Conservation (phyloP, 2,329 filamentous ascomycete species). For the Grosmannia huntii region DNA sequence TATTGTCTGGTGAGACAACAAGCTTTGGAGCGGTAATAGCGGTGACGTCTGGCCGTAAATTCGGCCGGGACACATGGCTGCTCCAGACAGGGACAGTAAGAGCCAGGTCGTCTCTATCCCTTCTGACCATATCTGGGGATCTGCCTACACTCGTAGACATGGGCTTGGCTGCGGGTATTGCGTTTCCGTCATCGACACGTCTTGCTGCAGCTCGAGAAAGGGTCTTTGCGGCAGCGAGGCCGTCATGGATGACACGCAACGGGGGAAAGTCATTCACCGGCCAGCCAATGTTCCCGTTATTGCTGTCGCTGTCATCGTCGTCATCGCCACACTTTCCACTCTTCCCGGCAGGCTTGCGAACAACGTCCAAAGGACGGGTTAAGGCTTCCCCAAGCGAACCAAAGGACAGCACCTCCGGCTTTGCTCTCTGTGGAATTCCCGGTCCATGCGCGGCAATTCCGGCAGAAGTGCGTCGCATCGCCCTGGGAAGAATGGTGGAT, state of each 20-base stretch:
- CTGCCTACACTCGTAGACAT: neutral
- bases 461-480: neutral
- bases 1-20: neutral
- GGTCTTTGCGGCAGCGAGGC: neutral
- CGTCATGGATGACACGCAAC: neutral
- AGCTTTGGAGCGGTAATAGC: neutral
- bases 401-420: neutral
- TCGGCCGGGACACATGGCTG: neutral
- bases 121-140: neutral
- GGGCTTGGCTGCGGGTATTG: neutral
- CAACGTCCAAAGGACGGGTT: no score
- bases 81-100: neutral
- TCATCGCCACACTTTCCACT: neutral
- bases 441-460: neutral
- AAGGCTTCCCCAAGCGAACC: neutral
- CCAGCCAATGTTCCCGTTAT: neutral
- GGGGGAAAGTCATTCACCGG: neutral
- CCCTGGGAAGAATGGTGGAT: neutral
- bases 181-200: neutral
- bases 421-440: neutral
- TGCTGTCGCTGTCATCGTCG: neutral
- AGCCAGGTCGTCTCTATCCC: no score
- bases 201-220: neutral
- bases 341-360: no score
- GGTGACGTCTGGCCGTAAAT: neutral